Evolutionary conservation across 495 filamentous ascomycete species (phyloP), one percentile per base, ranked within the genome.

Genomic region (Penicillium bialowiezense): DNA sequence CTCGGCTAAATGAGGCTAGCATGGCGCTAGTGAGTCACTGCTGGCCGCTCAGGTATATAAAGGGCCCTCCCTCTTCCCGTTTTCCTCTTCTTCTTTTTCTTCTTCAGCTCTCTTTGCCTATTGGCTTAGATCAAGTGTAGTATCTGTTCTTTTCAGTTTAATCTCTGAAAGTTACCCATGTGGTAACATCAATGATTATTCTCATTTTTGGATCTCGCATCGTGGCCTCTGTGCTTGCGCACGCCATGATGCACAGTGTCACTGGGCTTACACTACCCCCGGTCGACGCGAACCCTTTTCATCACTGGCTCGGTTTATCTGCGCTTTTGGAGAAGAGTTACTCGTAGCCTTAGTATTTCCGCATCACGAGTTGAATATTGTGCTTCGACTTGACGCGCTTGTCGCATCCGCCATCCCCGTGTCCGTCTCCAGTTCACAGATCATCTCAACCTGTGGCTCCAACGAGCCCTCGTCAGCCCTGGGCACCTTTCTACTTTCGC

Each of bases 121-220:
- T 73, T 76, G 70, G 75, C 77, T 76, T 72, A 93, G 89, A 92
- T 93, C 89, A 92, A 91, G 89, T 93, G 88, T 93, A 92, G 89
- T 93, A 95, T 93, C 89, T 95, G 89, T 95, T 95, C 89, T 95
- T 91, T 91, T 91, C 86, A 92, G 87, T 91, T 90, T 91, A 90
- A 91, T 80, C 76, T 80, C 78, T 81, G 78, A 80, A 81, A 80
- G 75, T 74, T 67, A 72, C 69, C 83, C 81, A 86, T 72, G 75
- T 54, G 82, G 76, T 76, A 75, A 79, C 78, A 86, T 80, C 81
- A 77, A 77, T 84, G 84, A 89, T 91, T 91, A 89, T 81, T 80
- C 84, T 79, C 76, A 89, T 91, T 89, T 90, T 89, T 79, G 77
- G 56, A 69, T 41, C 55, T 45, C 48, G 84, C 67, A 55, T 55